Conservation (phyloP, 306 rosid genomes). For the Spatholobus suberectus region DNA sequence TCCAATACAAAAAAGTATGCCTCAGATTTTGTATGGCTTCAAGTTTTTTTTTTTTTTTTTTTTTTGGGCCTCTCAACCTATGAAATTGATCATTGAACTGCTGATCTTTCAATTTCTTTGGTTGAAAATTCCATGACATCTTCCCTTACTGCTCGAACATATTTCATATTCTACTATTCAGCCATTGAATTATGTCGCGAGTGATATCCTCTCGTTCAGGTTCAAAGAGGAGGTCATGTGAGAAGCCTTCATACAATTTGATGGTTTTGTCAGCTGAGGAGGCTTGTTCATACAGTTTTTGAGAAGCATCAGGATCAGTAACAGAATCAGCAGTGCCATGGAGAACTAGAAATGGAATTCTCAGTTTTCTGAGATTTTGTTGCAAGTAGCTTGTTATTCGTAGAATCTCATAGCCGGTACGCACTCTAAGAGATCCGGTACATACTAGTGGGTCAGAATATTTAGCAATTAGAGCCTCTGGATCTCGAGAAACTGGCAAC, state of each 20-base stretch:
- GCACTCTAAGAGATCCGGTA: slow-evolving; percentile 72
- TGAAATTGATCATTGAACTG: slow-evolving; percentile 1
- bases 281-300: slow-evolving; percentile 71
- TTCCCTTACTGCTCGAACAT: slow-evolving; percentile 25
- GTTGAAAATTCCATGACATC: not conserved
- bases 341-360: slow-evolving; percentile 83
- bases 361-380: slow-evolving; percentile 64
- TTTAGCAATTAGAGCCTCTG: slow-evolving; percentile 76
- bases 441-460: slow-evolving; percentile 91
- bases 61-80: slow-evolving; percentile 7
- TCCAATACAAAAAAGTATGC: slow-evolving; percentile 28
- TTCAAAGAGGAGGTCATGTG: slow-evolving; percentile 90
- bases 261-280: slow-evolving; percentile 79
- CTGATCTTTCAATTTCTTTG: slow-evolving; percentile 1
- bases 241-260: slow-evolving; percentile 68
- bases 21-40: not conserved
- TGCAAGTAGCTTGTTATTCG: slow-evolving; percentile 70
- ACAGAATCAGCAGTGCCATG: slow-evolving; percentile 88
- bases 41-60: no score
- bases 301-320: slow-evolving; percentile 81
- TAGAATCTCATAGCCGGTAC: slow-evolving; percentile 89
- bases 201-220: slow-evolving; percentile 71
- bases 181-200: slow-evolving; percentile 72
- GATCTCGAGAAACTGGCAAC: slow-evolving; percentile 72
- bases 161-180: slow-evolving; percentile 60